Evolutionary conservation across 179 eudicot genomes (phyloP).

Genomic region (Sideroxylon spinosum): DNA sequence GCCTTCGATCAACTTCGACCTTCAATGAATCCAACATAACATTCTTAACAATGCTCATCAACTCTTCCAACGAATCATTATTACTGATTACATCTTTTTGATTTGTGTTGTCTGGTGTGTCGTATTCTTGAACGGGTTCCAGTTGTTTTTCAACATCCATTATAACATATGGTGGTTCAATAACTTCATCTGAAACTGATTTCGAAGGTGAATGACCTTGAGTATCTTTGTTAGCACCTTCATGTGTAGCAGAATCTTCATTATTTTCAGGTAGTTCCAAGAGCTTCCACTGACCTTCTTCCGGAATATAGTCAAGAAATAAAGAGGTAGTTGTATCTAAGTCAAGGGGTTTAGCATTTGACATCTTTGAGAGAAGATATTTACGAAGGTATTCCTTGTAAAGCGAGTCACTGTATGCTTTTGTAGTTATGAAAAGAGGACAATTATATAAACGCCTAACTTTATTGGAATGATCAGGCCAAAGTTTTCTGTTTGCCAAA

Average conservation of each 20-base stretch:
- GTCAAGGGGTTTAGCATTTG: conserved; percentile 32
- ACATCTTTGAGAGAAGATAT: conserved; percentile 45
- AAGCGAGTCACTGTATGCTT: conserved; percentile 34
- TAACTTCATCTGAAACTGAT: conserved; percentile 30
- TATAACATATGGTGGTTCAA: conserved; percentile 74
- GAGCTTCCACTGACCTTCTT: conserved; percentile 71
- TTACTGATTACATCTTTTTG: conserved; percentile 22
- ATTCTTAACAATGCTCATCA: conserved; percentile 35
- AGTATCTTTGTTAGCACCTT: conserved; percentile 19
- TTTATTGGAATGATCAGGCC: conserved; percentile 20
- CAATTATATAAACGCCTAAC: conserved; percentile 16
- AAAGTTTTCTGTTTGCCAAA: conserved; percentile 19
- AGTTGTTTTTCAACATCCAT: conserved; percentile 45
- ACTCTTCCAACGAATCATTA: conserved; percentile 23
- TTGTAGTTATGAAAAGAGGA: conserved; percentile 28
- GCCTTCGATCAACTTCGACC: conserved; percentile 71
- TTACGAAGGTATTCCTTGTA: conserved; percentile 45
- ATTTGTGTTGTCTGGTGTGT: conserved; percentile 17
- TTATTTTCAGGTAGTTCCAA: conserved; percentile 39
- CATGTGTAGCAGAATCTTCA: conserved; percentile 23
- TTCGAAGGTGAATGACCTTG: conserved; percentile 20
- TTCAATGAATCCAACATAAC: conserved; percentile 51
- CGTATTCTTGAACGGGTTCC: conserved; percentile 34
- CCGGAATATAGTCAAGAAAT: conserved; percentile 68
- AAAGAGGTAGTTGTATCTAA: conserved; percentile 43